Base-by-base conservation (phyloP, 495 filamentous ascomycete species). In the Hypoxylon rickii region DNA sequence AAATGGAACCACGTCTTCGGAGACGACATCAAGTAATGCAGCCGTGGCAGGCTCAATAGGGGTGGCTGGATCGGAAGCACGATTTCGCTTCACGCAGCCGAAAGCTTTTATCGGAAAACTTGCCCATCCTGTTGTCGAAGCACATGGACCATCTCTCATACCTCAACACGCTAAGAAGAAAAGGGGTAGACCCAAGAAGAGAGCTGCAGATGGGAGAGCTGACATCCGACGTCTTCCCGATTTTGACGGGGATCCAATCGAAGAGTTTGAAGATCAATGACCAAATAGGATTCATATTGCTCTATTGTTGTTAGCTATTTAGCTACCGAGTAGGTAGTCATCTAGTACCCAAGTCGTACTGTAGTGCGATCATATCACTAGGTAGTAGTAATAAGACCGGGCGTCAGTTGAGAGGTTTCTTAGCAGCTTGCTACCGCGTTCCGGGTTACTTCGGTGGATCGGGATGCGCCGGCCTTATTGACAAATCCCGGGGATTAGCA, bases 201-300 rank as follows among this genome's bases (percentile, higher is more conserved):
- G 55, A 17, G 63, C 67, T 0, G 46, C 13, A 12, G 72, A 74
- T 50, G 73, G 72, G 13, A 71, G 73, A 21, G 65, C 72, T 0
- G 58, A 75, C 63, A 78, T 77, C 39, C 62, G 73, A 34, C 60
- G 59, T 5, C 58, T 77, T 7, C 75, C 75, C 0, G 70, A 73
- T 55, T 77, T 76, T 55, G 66, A 64, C 18, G 68, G 64, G 16
- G 75, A 78, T 55, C 74, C 74, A 6, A 77, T 77, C 24, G 74
- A 78, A 53, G 75, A 77, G 3, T 65, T 75, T 46, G 68, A 71
- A 44, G 70, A 73, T 0, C 48, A 67, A 13, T 64, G 13, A 46
- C 38, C 19, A n/a, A n/a, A n/a, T n/a, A 29, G 24, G 10, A 29
- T 10, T 10, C 10, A 19, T 24, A 48, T 15, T 31, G 33, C 32